Conservation (phyloP, 1,284 basidiomycete genomes). For the Puccinia coronata region DNA sequence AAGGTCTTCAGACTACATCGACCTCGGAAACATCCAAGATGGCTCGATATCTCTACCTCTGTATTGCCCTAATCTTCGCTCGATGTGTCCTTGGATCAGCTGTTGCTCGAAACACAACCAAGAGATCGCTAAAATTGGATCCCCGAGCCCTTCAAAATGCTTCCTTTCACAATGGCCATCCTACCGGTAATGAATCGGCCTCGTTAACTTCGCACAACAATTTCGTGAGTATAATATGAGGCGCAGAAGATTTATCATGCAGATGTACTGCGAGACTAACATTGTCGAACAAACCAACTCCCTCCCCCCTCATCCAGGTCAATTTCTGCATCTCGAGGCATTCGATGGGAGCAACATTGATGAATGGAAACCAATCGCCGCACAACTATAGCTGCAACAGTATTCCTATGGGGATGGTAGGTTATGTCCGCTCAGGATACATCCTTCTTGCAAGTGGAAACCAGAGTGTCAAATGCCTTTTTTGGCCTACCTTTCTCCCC, state of each 20-base stretch:
- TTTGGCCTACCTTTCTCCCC: conserved; percentile 6
- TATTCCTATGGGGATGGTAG: conserved; percentile 49
- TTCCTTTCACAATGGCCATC: conserved; percentile 16
- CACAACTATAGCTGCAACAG: conserved; percentile 38
- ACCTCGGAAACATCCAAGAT: neutral
- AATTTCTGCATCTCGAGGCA: conserved; percentile 41
- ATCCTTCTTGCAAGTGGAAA: neutral
- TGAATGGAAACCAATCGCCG: conserved; percentile 31
- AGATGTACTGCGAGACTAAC: neutral
- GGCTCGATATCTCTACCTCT: neutral
- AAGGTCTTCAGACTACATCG: neutral
- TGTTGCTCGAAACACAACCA: neutral
- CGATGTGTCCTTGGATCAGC: neutral
- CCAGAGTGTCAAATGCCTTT: neutral
- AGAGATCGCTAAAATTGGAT: neutral
- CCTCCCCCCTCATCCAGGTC: neutral
- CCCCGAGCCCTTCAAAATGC: conserved; percentile 13
- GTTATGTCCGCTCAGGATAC: neutral
- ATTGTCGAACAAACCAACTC: too few relatives aligned
- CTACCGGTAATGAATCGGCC: conserved; percentile 22
- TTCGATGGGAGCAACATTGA: conserved; percentile 17
- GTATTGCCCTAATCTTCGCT: neutral
- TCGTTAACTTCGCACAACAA: conserved; percentile 36
- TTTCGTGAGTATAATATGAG: conserved; percentile 25
- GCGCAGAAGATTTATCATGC: neutral